Evolutionary conservation across 2,329 filamentous ascomycete genomes (phyloP), one percentile per base, ranked within the genome.

Genomic region (Cyphellophora attinorum): DNA sequence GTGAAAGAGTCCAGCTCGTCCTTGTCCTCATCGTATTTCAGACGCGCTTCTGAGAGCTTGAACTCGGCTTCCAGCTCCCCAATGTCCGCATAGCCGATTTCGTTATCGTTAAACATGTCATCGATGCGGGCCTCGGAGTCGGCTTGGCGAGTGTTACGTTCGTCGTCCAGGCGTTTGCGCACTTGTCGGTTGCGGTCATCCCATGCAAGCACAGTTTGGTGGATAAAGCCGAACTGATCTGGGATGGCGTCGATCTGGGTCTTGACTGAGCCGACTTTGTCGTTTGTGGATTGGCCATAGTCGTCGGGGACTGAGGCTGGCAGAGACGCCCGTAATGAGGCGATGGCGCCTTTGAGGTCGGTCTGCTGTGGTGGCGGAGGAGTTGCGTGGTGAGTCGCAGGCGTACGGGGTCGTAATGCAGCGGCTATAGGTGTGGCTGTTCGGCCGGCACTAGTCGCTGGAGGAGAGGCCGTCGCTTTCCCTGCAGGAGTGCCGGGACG

Each of bases 11-110:
- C 61, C 28, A 71, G 63, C 46, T 74, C 70, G 8, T 57, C 57
- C 27, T 65, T 57, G 40, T 72, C 69, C 50, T 74, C 70, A 29
- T 66, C 60, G n/a, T 67, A 59, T 42, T 69, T 68, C 25, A 59
- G 55, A 19, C 63, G 60, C 29, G 61, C 62, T 49, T 75, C 71
- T 6, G 59, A 59, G 35, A 67, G 61, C 38, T 70, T 69, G 44
- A 72, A 72, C 18, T 72, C 68, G 31, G 68, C 62, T 46, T 75
- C 71, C 6, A 74, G 54, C 11, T 59, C 59, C 23, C 64, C 65
- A 45, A 75, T 70, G 31, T 74, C 70, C 10, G 68, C 68, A 49
- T 75, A 74, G 0, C 68, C 69, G 29, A 75, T 73, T 43, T 72
- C 65, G 35, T 73, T 64, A 31, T 62, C 62, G 42, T 74, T 67